These are phyloP conservation scores for Tranzscheliella williamsii DNA, from an alignment of 1,284 basidiomycete species.

Conservation along the genomic window DNA sequence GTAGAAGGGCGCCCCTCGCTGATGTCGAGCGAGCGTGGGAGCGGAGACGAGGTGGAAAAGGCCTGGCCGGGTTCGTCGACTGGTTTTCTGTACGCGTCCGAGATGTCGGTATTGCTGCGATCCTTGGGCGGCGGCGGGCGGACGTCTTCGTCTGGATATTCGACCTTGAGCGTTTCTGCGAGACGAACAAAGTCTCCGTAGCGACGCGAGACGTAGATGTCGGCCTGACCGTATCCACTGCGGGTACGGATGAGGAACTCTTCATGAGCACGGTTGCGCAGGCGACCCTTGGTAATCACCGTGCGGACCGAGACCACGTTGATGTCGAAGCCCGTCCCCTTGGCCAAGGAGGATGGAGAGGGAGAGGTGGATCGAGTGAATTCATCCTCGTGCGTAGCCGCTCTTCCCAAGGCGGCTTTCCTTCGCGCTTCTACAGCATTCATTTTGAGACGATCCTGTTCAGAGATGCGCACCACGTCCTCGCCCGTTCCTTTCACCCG, in stretches of 20 bases:
- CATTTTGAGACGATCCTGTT: conserved; percentile 44
- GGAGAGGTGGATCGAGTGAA: conserved; percentile 1
- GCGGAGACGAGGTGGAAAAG: background rate
- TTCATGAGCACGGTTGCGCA: conserved; percentile 50
- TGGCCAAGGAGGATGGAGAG: background rate
- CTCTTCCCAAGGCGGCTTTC: conserved; percentile 33
- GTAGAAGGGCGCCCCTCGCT: background rate
- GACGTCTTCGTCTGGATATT: conserved; percentile 50
- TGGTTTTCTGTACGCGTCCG: conserved; percentile 21
- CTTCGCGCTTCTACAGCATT: conserved; percentile 42
- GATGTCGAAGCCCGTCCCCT: conserved; percentile 38
- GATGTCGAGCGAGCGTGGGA: too few relatives aligned
- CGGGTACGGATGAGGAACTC: conserved; percentile 93
- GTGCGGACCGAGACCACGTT: conserved; percentile 56
- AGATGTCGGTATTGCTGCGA: conserved; percentile 37
- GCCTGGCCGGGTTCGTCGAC: background rate
- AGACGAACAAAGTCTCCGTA: conserved; percentile 84
- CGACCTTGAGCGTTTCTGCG: conserved; percentile 47
- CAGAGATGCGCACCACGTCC: conserved; percentile 54
- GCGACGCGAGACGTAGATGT: conserved; percentile 85
- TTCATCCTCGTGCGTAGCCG: conserved; percentile 3
- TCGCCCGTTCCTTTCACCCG: conserved; percentile 43
- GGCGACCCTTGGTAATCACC: conserved; percentile 40
- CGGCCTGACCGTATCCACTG: conserved; percentile 67
- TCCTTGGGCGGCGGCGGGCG: conserved; percentile 50